phyloP scores from a whole-genome alignment of 1,284 basidiomycete genomes.

The Cryptococcus depauperatus region DNA sequence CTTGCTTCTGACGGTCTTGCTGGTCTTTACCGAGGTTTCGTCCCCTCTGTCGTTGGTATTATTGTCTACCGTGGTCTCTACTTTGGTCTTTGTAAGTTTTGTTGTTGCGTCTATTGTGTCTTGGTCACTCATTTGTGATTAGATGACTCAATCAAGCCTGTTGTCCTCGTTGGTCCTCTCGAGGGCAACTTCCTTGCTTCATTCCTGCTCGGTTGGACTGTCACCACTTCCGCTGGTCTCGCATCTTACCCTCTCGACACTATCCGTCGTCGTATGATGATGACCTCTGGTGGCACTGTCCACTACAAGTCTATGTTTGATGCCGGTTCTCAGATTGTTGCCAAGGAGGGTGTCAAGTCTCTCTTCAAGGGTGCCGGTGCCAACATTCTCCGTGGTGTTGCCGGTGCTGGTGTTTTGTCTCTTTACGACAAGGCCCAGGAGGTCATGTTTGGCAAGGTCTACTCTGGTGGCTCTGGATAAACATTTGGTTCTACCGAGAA shows the following conservation, averaged over 20 bases:
- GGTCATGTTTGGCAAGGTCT: constrained; percentile 85
- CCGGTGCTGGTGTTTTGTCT: constrained; percentile 63
- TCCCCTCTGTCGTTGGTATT: constrained; percentile 57
- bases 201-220: constrained; percentile 55
- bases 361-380: constrained; percentile 54
- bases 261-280: constrained; percentile 61
- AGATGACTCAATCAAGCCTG: constrained; percentile 53
- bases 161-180: constrained; percentile 53
- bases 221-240: constrained; percentile 55
- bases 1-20: constrained; percentile 51
- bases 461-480: constrained; percentile 53
- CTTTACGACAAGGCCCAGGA: constrained; percentile 60
- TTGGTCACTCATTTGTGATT: background rate
- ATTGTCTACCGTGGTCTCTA: constrained; percentile 57
- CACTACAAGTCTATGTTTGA: constrained; percentile 54
- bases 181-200: constrained; percentile 58
- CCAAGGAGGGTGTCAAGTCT: constrained; percentile 53
- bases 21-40: constrained; percentile 57
- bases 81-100: constrained; percentile 41
- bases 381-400: constrained; percentile 60
- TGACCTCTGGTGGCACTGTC: constrained; percentile 57
- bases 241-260: constrained; percentile 62
- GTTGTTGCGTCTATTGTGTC: background rate
- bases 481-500: constrained; percentile 11
- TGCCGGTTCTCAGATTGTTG: constrained; percentile 56